Conservation (phyloP, 2,329 filamentous ascomycete genomes). For the Verruconis gallopava region DNA sequence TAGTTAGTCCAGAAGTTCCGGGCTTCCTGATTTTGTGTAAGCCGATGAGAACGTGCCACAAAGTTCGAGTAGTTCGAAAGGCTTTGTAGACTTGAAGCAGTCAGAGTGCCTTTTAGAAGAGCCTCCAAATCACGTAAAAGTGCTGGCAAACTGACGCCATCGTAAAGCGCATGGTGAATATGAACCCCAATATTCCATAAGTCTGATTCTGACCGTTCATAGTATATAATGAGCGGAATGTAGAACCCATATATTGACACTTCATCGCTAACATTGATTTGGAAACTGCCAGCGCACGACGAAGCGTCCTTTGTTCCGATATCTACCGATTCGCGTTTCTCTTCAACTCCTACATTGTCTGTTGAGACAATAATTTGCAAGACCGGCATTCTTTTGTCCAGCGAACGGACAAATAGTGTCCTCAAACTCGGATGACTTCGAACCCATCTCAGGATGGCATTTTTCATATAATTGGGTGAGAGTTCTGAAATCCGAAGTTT, state of each 20-base stretch:
- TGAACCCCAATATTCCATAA: constrained; percentile 30
- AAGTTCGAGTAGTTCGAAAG: too few relatives aligned
- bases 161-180: constrained; percentile 82
- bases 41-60: too few relatives aligned
- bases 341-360: too few relatives aligned
- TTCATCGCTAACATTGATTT: too few relatives aligned
- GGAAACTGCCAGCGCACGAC: too few relatives aligned
- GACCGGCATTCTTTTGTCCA: constrained; percentile 36
- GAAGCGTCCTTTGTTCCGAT: too few relatives aligned
- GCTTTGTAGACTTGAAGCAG: too few relatives aligned
- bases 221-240: too few relatives aligned
- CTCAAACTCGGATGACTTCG: constrained; percentile 50
- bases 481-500: not conserved
- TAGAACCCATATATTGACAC: too few relatives aligned
- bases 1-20: constrained; percentile 40
- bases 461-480: not conserved
- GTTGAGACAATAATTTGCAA: constrained; percentile 55
- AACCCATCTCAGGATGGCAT: constrained; percentile 47
- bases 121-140: constrained; percentile 43
- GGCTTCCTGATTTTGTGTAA: too few relatives aligned
- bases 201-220: too few relatives aligned
- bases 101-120: constrained; percentile 15
- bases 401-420: constrained; percentile 48
- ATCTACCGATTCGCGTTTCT: too few relatives aligned
- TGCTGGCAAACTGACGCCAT: constrained; percentile 62